Conservation (phyloP, 2,329 filamentous ascomycete species). For the Venturia carpophila region DNA sequence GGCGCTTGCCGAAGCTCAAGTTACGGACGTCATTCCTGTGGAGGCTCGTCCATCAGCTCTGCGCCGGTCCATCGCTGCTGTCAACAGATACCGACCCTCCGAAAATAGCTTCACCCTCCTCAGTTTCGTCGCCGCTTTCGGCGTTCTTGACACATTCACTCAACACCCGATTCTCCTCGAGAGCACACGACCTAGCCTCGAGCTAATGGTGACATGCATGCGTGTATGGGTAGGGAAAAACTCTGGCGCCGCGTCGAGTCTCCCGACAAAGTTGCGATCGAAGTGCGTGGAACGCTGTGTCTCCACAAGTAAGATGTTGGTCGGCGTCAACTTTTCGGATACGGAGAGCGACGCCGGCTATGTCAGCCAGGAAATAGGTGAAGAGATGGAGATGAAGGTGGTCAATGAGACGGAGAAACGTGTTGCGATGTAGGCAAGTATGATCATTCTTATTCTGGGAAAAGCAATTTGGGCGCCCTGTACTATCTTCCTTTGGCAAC, state of each 20-base stretch:
- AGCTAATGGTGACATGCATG: slow-evolving; percentile 12
- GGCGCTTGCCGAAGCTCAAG: slow-evolving; percentile 39
- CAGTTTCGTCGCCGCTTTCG: slow-evolving; percentile 39
- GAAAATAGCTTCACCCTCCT: slow-evolving; percentile 37
- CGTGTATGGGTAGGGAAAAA: slow-evolving; percentile 17
- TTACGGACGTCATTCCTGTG: slow-evolving; percentile 23
- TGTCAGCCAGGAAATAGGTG: slow-evolving; percentile 5
- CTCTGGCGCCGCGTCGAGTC: background rate
- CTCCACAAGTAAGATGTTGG: slow-evolving; percentile 1
- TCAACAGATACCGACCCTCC: slow-evolving; percentile 35
- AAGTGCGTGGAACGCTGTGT: slow-evolving; percentile 14
- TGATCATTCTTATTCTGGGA: background rate
- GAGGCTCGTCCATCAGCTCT: slow-evolving; percentile 27
- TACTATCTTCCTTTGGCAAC: background rate
- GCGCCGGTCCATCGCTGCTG: slow-evolving; percentile 31
- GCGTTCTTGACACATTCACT: slow-evolving; percentile 34
- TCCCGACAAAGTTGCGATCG: background rate
- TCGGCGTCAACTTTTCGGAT: slow-evolving; percentile 9
- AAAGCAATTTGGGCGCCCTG: background rate
- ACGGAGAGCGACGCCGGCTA: background rate
- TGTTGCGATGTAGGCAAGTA: background rate
- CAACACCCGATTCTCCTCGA: slow-evolving; percentile 23
- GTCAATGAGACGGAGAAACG: background rate
- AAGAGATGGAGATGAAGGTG: slow-evolving; percentile 30
- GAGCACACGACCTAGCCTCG: slow-evolving; percentile 5